Evolutionary conservation across 2,329 filamentous ascomycete species (phyloP).

Genomic region (Pseudocercospora pini-densiflorae): DNA sequence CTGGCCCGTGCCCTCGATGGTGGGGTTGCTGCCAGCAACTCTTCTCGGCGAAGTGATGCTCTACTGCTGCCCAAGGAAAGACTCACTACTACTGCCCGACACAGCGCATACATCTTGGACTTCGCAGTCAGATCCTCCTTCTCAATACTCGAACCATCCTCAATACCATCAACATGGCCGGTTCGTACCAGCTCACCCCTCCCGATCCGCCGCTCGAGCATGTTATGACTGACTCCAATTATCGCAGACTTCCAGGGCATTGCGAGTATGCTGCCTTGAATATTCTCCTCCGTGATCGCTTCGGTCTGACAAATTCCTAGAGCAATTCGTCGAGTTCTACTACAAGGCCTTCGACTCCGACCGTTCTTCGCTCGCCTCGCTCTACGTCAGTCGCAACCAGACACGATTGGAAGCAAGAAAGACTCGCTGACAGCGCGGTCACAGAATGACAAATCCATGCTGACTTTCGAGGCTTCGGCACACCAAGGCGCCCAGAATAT

Average conservation of each 20-base stretch:
- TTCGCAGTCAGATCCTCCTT: not conserved
- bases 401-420: not conserved
- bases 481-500: constrained; percentile 69
- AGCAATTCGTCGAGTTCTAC: constrained; percentile 88
- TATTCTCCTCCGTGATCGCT: not conserved
- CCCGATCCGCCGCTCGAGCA: not conserved
- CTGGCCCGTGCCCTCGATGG: not conserved
- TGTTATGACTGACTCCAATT: constrained; percentile 11
- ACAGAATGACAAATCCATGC: constrained; percentile 82
- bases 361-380: constrained; percentile 65
- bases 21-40: not conserved
- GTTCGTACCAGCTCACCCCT: not conserved
- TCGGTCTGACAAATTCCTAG: constrained; percentile 52
- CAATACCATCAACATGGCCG: not conserved
- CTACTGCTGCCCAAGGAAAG: not conserved
- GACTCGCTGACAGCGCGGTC: constrained; percentile 19
- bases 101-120: not conserved
- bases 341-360: constrained; percentile 83
- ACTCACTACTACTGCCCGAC: not conserved
- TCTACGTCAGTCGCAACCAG: constrained; percentile 73
- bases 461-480: constrained; percentile 83
- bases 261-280: constrained; percentile 34
- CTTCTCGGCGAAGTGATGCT: not conserved
- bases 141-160: not conserved
- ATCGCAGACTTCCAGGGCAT: constrained; percentile 39